Percentiles rank a stretch among this genome's conserved stretches.
These are phyloP conservation scores for Vitis labrusca DNA, from an alignment of 164 flowering plant genomes.

Conservation along the genomic window DNA sequence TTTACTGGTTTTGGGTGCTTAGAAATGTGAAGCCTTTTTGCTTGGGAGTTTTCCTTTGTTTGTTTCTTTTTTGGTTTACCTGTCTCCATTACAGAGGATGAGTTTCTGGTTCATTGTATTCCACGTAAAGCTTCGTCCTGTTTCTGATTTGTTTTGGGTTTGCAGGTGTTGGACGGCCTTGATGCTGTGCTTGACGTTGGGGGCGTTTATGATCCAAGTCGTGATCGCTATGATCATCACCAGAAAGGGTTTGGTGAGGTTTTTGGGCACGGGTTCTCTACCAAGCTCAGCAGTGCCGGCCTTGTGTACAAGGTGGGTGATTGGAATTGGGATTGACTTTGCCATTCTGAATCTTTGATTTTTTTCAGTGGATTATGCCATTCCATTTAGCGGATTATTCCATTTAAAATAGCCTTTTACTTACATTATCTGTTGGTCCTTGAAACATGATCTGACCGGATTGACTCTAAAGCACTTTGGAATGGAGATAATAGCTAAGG, in stretches of 20 bases:
- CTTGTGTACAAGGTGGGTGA: conserved; percentile 46
- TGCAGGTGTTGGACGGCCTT: conserved; percentile 43
- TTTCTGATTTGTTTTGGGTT: background rate
- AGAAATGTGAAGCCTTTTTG: background rate
- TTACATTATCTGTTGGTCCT: background rate
- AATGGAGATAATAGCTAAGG: conserved; percentile 49
- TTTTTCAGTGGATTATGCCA: background rate
- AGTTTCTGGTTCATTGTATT: background rate
- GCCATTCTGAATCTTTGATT: background rate
- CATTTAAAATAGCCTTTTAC: background rate
- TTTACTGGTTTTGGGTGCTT: too few species aligned
- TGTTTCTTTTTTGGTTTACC: too few species aligned
- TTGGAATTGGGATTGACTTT: background rate
- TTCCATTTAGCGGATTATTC: too few species aligned
- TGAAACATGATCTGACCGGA: background rate
- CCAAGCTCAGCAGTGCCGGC: conserved; percentile 57
- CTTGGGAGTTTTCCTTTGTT: too few species aligned
- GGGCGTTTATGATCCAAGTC: conserved; percentile 43
- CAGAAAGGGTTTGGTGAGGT: conserved; percentile 51
- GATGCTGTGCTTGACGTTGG: conserved; percentile 59
- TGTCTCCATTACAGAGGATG: background rate
- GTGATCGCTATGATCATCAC: conserved; percentile 50
- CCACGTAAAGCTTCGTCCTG: background rate
- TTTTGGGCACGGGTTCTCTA: conserved; percentile 45
- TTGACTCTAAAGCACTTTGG: conserved; percentile 39